A percentile compares a stretch with the other conserved stretches of the same genome.
These are phyloP conservation scores for Candida endomychidarum DNA, from an alignment of 805 yeast species.

Conservation along the genomic window DNA sequence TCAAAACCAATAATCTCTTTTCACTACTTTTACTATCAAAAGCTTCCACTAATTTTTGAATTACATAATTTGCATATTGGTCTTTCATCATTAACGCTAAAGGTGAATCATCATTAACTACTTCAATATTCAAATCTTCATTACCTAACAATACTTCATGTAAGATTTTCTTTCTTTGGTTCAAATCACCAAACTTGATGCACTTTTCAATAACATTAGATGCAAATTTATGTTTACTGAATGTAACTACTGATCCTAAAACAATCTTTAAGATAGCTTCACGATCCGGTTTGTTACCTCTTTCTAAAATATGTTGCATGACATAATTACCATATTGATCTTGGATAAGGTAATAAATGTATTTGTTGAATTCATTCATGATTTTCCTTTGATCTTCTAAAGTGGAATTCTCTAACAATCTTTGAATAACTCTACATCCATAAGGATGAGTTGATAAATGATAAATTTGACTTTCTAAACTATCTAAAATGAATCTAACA, in stretches of 20 bases:
- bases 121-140: slow-evolving; percentile 46
- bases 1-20: slow-evolving; percentile 65
- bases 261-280: slow-evolving; percentile 66
- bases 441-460: slow-evolving; percentile 93
- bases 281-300: slow-evolving; percentile 66
- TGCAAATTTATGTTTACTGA: slow-evolving; percentile 96
- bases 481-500: slow-evolving; percentile 69
- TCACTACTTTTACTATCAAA: slow-evolving; percentile 61
- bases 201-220: slow-evolving; percentile 97
- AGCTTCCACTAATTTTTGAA: slow-evolving; percentile 88
- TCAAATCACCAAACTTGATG: slow-evolving; percentile 65
- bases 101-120: slow-evolving; percentile 63
- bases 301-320: slow-evolving; percentile 90
- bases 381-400: slow-evolving; percentile 64
- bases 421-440: slow-evolving; percentile 96
- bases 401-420: slow-evolving; percentile 79
- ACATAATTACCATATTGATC: slow-evolving; percentile 99
- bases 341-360: slow-evolving; percentile 74
- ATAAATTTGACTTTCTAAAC: slow-evolving; percentile 69
- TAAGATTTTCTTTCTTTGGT: slow-evolving; percentile 62
- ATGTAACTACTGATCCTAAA: slow-evolving; percentile 66
- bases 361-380: slow-evolving; percentile 68
- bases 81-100: slow-evolving; percentile 94
- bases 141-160: slow-evolving; percentile 61
- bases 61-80: slow-evolving; percentile 96